Percentiles rank a stretch among this genome's conserved stretches.
Evolutionary conservation across 2,329 filamentous ascomycete species (phyloP).

Genomic region (Teratosphaeria pseudoeucalypti): DNA sequence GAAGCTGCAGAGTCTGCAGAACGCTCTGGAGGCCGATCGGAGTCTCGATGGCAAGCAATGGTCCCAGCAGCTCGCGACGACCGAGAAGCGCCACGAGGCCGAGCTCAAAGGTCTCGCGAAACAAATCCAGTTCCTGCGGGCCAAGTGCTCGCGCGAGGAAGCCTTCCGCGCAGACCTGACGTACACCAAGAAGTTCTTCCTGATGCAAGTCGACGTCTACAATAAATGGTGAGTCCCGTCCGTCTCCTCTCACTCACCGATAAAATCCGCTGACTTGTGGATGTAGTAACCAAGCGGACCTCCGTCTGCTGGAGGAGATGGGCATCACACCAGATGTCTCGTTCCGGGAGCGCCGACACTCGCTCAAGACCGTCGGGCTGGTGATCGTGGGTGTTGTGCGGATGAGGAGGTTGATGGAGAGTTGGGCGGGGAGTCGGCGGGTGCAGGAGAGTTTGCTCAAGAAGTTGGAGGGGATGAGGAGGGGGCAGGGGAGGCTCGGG

Average conservation of each 20-base stretch:
- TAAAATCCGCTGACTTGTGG: not conserved
- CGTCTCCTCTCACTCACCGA: not conserved
- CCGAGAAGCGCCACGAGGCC: constrained; percentile 59
- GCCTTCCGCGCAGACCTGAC: constrained; percentile 69
- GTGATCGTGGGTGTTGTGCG: constrained; percentile 41
- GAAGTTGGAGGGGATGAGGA: constrained; percentile 37
- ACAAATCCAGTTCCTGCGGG: constrained; percentile 85
- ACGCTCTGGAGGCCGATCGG: constrained; percentile 9
- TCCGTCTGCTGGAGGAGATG: constrained; percentile 76
- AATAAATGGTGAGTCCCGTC: constrained; percentile 68
- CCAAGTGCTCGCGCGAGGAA: constrained; percentile 69
- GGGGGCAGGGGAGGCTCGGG: not conserved
- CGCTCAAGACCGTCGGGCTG: constrained; percentile 38
- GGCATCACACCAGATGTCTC: constrained; percentile 49
- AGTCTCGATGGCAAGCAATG: constrained; percentile 14
- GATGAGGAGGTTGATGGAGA: constrained; percentile 39
- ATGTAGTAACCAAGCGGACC: constrained; percentile 78
- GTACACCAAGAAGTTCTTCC: constrained; percentile 77
- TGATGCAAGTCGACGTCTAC: constrained; percentile 69
- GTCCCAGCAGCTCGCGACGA: constrained; percentile 45
- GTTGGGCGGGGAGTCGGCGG: constrained; percentile 42
- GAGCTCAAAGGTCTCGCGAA: constrained; percentile 74
- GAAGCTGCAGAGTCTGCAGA: constrained; percentile 19
- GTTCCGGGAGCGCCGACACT: constrained; percentile 32
- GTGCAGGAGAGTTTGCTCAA: constrained; percentile 36